phyloP scores from a whole-genome alignment of 208 protist species.

The Balamuthia mandrillaris region DNA sequence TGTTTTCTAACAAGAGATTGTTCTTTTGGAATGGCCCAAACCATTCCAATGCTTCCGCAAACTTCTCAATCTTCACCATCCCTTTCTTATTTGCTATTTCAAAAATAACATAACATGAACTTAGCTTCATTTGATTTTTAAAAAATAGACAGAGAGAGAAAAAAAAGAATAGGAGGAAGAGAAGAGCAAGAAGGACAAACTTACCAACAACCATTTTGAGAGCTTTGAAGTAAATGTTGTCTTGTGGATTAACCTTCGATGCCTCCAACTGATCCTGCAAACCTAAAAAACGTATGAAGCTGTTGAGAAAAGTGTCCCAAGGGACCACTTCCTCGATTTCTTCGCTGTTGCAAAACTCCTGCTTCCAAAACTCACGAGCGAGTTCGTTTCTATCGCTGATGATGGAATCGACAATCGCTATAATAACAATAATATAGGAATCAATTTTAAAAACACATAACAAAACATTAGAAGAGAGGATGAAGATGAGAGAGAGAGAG shows the following conservation, averaged over 20 bases:
- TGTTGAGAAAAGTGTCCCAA: not conserved
- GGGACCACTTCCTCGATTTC: constrained; percentile 6
- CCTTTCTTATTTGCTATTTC: not conserved
- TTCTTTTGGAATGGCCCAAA: constrained; percentile 10
- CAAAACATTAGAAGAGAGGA: too few species aligned
- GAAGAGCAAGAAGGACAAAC: not conserved
- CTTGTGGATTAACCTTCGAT: not conserved
- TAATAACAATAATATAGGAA: too few species aligned
- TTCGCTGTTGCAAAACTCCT: not conserved
- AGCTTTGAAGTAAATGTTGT: not conserved
- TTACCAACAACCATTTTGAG: not conserved
- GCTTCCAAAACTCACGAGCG: constrained; percentile 25
- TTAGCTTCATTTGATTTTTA: not conserved
- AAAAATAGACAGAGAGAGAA: not conserved
- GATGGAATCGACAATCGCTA: constrained; percentile 31
- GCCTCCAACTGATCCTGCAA: constrained; percentile 8
- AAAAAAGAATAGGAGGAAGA: not conserved
- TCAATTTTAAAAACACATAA: too few species aligned
- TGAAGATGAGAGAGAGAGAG: too few species aligned
- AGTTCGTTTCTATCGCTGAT: constrained; percentile 35
- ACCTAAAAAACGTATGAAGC: constrained; percentile 25
- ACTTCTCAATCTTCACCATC: constrained; percentile 18
- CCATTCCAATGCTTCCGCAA: constrained; percentile 29
- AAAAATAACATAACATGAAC: not conserved
- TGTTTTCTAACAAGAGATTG: not conserved